phyloP scores from a whole-genome alignment of 108 stramenopile genomes.

The Cyclostephanos invisitatus region DNA sequence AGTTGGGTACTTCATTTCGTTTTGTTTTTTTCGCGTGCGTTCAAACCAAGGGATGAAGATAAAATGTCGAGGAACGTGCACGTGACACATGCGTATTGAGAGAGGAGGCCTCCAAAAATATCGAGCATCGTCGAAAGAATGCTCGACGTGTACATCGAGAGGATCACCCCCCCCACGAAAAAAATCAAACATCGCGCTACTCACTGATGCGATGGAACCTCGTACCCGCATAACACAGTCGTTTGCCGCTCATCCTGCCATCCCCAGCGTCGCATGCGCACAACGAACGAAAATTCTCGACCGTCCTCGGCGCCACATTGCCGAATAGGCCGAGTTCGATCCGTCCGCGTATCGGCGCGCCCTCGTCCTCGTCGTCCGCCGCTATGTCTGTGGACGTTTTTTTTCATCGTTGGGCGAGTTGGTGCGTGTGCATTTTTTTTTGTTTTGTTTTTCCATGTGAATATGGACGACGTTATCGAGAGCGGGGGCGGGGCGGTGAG shows the following conservation, averaged over 20 bases:
- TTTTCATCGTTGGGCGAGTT: neutral
- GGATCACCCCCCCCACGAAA: neutral
- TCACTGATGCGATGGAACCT: constrained; percentile 71
- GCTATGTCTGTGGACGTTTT: constrained; percentile 38
- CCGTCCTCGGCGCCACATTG: constrained; percentile 84
- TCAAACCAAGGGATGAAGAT: neutral
- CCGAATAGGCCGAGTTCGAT: constrained; percentile 93
- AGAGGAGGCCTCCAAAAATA: too few relatives aligned
- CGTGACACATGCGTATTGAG: too few relatives aligned
- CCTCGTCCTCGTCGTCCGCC: constrained; percentile 14
- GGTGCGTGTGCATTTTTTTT: neutral
- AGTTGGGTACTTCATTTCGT: constrained; percentile 79
- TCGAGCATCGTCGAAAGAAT: too few relatives aligned
- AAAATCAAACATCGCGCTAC: neutral
- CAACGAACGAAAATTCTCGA: constrained; percentile 89
- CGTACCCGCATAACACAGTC: constrained; percentile 74
- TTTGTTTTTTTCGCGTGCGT: neutral
- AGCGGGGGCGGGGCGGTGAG: too few relatives aligned
- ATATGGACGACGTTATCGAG: too few relatives aligned
- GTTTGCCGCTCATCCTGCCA: constrained; percentile 71
- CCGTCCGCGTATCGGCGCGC: constrained; percentile 44
- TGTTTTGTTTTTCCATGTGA: too few relatives aligned
- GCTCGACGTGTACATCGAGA: too few relatives aligned
- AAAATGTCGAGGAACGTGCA: too few relatives aligned
- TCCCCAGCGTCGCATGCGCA: constrained; percentile 79